Conservation (phyloP, 2,329 filamentous ascomycete genomes). For the Zymoseptoria pseudotritici region DNA sequence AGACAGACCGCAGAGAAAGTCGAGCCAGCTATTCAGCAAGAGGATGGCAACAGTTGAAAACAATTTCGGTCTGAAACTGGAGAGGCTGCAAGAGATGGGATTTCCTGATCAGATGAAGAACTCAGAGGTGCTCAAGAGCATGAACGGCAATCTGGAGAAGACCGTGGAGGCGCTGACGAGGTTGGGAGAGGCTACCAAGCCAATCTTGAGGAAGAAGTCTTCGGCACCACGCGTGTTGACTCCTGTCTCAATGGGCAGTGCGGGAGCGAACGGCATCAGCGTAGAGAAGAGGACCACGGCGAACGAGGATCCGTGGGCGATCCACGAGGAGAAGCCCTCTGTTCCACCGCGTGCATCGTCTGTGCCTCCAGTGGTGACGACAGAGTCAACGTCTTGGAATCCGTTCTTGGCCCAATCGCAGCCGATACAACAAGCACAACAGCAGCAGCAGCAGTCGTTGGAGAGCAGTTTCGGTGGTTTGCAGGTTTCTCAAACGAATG, state of each 20-base stretch:
- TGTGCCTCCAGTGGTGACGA: constrained; percentile 22
- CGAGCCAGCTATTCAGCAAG: constrained; percentile 33
- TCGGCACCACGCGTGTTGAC: constrained; percentile 27
- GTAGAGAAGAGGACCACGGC: constrained; percentile 31
- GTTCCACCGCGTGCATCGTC: constrained; percentile 28
- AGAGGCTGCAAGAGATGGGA: constrained; percentile 78
- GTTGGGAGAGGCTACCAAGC: constrained; percentile 62
- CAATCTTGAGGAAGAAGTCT: constrained; percentile 25
- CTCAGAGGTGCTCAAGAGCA: constrained; percentile 68
- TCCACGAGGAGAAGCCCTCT: constrained; percentile 30
- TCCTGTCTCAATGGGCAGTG: constrained; percentile 42
- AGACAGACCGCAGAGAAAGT: constrained; percentile 40
- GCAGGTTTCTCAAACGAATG: constrained; percentile 46
- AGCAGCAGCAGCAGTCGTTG: constrained; percentile 19
- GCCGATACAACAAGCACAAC: constrained; percentile 24
- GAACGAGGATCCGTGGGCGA: constrained; percentile 39
- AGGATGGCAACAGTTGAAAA: constrained; percentile 50
- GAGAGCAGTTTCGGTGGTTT: constrained; percentile 58
- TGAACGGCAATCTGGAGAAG: constrained; percentile 77
- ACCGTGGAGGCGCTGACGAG: constrained; percentile 78
- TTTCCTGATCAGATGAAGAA: constrained; percentile 81
- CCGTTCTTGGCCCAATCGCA: constrained; percentile 53
- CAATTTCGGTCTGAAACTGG: constrained; percentile 68
- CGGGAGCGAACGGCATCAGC: constrained; percentile 36
- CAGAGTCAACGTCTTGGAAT: constrained; percentile 49